Evolutionary conservation across 306 rosid species (phyloP), one percentile per base, ranked within the genome.

Genomic region (Acacia confusa): DNA sequence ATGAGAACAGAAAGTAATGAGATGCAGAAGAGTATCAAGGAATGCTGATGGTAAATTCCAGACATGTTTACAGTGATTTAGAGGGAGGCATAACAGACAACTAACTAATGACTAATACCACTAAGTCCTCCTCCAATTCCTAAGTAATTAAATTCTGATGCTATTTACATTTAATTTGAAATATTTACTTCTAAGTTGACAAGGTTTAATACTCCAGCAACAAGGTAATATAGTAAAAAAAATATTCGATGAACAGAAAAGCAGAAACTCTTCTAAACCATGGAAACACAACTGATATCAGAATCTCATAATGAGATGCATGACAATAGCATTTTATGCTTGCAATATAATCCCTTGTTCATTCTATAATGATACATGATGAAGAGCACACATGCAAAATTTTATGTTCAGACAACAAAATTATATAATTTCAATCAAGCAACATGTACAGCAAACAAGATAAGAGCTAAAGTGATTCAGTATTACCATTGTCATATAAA

Each of bases 271-370:
- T 2, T 2, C 40, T 28, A 45, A 64, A 58, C 7, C 63, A 57
- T 58, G 71, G 72, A 44, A 9, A 63, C 63, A 19, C 45, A 72
- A 72, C 44, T 52, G 40, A 68, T 40, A 60, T 45, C 1, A 58
- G 32, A 58, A 58, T 58, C 65, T 3, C 16, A 58, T 58, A 22
- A 58, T 24, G 76, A 48, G 22, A 64, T 53, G 78, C 82, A 76
- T 15, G 55, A 44, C 48, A 75, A 32, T 27, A 45, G 65, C 43
- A 40, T 40, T 9, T 65, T 79, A n/a, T 41, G 19, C 6, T 28
- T 55, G 40, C 41, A 70, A 73, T 27, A 47, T 72, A 70, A 40
- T 41, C 55, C 19, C 4, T 22, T 22, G 15, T 10, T 61, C 79
- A 64, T 40, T 38, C 65, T 74, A 24, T 48, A 22, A 74, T 47